Evolutionary conservation across 2,329 filamentous ascomycete genomes (phyloP).

Genomic region (Sphaceloma murrayae): DNA sequence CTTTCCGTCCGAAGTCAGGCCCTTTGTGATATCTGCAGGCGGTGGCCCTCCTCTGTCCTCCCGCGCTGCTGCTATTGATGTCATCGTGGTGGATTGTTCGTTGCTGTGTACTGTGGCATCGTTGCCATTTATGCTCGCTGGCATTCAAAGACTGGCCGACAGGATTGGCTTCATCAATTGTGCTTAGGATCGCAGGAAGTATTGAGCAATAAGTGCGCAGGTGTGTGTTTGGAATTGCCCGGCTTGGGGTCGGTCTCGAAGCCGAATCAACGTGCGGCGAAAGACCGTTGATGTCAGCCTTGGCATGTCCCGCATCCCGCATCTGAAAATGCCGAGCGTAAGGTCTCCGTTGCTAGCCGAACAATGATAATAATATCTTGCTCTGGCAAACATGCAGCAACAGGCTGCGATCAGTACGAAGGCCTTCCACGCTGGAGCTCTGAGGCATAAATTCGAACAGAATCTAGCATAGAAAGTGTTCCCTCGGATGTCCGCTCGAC

Average conservation of each 20-base stretch:
- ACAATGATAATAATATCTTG: too few relatives aligned
- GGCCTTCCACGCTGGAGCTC: too few relatives aligned
- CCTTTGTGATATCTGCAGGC: slow-evolving; percentile 45
- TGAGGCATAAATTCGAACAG: too few relatives aligned
- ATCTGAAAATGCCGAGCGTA: not conserved
- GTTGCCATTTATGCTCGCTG: slow-evolving; percentile 27
- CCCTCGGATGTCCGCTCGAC: too few relatives aligned
- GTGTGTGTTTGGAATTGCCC: not conserved
- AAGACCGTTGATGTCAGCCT: slow-evolving; percentile 14
- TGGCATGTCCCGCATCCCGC: not conserved
- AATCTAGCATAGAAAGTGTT: too few relatives aligned
- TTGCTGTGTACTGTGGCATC: slow-evolving; percentile 25
- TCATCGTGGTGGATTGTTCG: slow-evolving; percentile 29
- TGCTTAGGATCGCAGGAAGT: not conserved
- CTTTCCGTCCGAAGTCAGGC: slow-evolving; percentile 33
- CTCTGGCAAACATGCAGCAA: too few relatives aligned
- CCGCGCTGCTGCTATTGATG: slow-evolving; percentile 20
- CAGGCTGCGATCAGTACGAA: too few relatives aligned
- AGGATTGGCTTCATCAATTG: not conserved
- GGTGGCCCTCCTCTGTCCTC: slow-evolving; percentile 35
- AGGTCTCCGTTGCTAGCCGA: too few relatives aligned
- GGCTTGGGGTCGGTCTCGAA: not conserved
- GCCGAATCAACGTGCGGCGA: slow-evolving; percentile 14
- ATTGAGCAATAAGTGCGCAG: not conserved
- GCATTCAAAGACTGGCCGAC: slow-evolving; percentile 32